These are phyloP conservation scores for Boletellus emodensis DNA, from an alignment of 768 basidiomycete genomes.

Conservation along the genomic window DNA sequence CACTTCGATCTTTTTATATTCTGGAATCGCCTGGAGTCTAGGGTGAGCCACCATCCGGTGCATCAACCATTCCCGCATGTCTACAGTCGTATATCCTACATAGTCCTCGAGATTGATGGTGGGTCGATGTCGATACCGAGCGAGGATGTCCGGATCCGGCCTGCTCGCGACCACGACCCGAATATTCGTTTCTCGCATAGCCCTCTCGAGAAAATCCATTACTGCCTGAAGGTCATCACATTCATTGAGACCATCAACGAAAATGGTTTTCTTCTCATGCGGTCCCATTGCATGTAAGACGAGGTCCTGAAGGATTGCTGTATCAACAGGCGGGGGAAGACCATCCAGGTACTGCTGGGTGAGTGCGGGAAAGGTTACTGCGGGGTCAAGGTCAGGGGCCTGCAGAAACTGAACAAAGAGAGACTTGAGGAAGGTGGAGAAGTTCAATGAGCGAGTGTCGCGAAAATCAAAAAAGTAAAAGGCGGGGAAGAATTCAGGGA, in stretches of 20 bases:
- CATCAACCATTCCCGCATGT: constrained; percentile 26
- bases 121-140: constrained; percentile 17
- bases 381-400: constrained; percentile 17
- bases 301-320: constrained; percentile 11
- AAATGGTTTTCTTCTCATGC: constrained; percentile 20
- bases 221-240: constrained; percentile 19
- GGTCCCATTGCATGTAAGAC: constrained; percentile 21
- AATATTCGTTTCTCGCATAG: constrained; percentile 20
- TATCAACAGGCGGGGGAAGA: constrained; percentile 17
- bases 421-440: constrained; percentile 19
- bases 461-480: constrained; percentile 29
- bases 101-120: constrained; percentile 22
- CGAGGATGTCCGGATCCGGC: constrained; percentile 17
- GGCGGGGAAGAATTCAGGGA: constrained; percentile 23
- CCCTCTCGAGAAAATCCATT: constrained; percentile 22
- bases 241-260: constrained; percentile 26
- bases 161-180: constrained; percentile 23
- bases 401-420: constrained; percentile 28
- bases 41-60: constrained; percentile 22
- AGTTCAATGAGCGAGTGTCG: constrained; percentile 18
- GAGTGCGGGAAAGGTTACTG: constrained; percentile 21
- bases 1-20: constrained; percentile 19
- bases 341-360: constrained; percentile 12
- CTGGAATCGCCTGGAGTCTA: constrained; percentile 23
- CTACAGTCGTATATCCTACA: constrained; percentile 14